A percentile compares a stretch with the other conserved stretches of the same genome.
Evolutionary conservation across 208 protist species (phyloP).

Genomic region (Leishmania major): DNA sequence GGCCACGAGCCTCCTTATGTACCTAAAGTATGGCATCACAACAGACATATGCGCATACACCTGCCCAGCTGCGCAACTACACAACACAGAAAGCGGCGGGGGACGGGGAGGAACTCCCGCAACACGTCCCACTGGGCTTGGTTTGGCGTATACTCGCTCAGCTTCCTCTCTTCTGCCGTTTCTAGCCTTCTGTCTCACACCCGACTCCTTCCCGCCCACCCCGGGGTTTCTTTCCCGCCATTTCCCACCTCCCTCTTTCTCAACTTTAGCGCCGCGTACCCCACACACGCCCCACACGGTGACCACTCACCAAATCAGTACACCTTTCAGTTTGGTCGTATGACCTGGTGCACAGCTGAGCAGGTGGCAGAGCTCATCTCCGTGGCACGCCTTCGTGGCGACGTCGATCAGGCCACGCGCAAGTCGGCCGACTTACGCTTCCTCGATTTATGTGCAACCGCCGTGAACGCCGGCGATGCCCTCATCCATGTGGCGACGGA

Average conservation of each 20-base stretch:
- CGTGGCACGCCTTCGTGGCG: constrained; percentile 30
- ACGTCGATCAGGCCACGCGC: constrained; percentile 30
- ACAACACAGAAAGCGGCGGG: neutral
- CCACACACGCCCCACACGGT: neutral
- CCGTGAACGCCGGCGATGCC: constrained; percentile 63
- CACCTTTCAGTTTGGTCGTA: neutral
- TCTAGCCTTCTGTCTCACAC: neutral
- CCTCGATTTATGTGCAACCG: constrained; percentile 33
- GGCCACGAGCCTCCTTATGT: neutral
- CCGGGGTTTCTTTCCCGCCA: neutral
- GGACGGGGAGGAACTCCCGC: no score
- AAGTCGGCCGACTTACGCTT: constrained; percentile 44
- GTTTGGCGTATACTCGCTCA: neutral
- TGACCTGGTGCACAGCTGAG: constrained; percentile 49
- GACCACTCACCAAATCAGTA: neutral
- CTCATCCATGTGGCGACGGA: constrained; percentile 42
- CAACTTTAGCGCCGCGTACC: neutral
- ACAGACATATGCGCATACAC: neutral
- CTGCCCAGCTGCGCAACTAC: neutral
- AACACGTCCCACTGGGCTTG: no score
- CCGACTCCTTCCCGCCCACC: neutral
- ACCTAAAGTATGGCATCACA: neutral
- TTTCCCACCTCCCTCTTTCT: neutral
- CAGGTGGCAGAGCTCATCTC: constrained; percentile 39
- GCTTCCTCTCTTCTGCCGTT: neutral